Conservation (phyloP, 805 yeast species). For the Candida bentonensis region DNA sequence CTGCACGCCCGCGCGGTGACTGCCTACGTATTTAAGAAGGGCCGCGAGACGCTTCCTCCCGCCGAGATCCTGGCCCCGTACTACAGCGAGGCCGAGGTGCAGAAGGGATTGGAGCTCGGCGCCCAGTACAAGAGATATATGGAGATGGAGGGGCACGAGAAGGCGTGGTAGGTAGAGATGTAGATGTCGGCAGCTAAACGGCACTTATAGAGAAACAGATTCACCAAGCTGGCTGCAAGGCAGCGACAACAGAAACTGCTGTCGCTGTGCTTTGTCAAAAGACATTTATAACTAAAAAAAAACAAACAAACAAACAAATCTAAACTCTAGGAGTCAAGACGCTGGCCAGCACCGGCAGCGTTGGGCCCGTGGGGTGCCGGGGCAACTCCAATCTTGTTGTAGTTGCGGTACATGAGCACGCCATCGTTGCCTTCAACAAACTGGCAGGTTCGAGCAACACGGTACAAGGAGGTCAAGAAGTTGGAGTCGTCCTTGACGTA, state of each 20-base stretch:
- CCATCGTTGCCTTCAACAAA: slow-evolving; percentile 58
- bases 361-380: neutral
- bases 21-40: slow-evolving; percentile 69
- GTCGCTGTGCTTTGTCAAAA: no score
- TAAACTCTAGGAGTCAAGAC: neutral
- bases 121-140: neutral
- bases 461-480: slow-evolving; percentile 55
- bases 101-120: slow-evolving; percentile 8
- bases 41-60: slow-evolving; percentile 63
- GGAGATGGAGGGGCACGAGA: neutral
- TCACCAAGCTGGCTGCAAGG: no score
- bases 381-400: slow-evolving; percentile 41
- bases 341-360: neutral
- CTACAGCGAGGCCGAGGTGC: slow-evolving; percentile 38
- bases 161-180: neutral
- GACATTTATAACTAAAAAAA: neutral
- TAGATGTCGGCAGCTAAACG: no score
- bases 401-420: slow-evolving; percentile 60
- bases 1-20: slow-evolving; percentile 51
- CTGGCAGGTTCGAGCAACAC: slow-evolving; percentile 48
- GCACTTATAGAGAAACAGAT: no score
- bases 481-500: slow-evolving; percentile 53
- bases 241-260: no score
- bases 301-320: slow-evolving; percentile 1
- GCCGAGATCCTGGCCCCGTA: slow-evolving; percentile 38